phyloP scores from a whole-genome alignment of 2,329 filamentous ascomycete genomes.

The Clarireedia monteithiana region DNA sequence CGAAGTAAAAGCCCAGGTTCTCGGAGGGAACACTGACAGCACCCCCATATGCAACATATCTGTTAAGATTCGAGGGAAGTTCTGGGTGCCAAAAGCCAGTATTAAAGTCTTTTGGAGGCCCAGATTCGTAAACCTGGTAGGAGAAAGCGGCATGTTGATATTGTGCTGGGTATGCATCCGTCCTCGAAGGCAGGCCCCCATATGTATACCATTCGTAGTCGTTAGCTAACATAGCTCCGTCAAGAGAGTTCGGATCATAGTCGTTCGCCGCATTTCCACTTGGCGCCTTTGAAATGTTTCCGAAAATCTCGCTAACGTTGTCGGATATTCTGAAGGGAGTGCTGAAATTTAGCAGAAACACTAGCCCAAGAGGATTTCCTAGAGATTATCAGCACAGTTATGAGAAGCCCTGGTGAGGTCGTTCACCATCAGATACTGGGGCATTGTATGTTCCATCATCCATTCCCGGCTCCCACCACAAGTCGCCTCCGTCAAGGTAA shows the following conservation, averaged over 20 bases:
- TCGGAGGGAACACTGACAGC: constrained; percentile 59
- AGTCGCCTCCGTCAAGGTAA: constrained; percentile 55
- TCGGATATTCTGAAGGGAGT: constrained; percentile 43
- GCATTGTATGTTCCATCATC: constrained; percentile 34
- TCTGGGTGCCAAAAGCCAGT: not conserved
- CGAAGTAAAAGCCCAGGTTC: constrained; percentile 65
- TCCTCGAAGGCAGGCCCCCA: constrained; percentile 44
- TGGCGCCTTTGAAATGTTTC: constrained; percentile 38
- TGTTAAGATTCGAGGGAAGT: constrained; percentile 42
- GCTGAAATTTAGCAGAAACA: constrained; percentile 53
- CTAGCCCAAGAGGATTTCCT: constrained; percentile 45
- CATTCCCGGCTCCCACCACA: constrained; percentile 46
- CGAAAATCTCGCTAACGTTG: constrained; percentile 48
- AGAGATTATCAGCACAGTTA: constrained; percentile 6
- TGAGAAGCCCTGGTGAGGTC: not conserved
- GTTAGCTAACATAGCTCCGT: constrained; percentile 60
- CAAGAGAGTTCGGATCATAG: constrained; percentile 47
- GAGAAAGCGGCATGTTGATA: constrained; percentile 36
- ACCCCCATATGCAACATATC: constrained; percentile 58
- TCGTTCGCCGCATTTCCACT: constrained; percentile 41
- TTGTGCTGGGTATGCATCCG: constrained; percentile 33
- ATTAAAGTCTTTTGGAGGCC: constrained; percentile 29
- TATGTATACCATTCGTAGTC: constrained; percentile 56
- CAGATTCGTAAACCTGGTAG: constrained; percentile 49
- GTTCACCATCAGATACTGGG: constrained; percentile 35